Evolutionary conservation across 2,329 filamentous ascomycete species (phyloP).

Genomic region (Escovopsis sp.): DNA sequence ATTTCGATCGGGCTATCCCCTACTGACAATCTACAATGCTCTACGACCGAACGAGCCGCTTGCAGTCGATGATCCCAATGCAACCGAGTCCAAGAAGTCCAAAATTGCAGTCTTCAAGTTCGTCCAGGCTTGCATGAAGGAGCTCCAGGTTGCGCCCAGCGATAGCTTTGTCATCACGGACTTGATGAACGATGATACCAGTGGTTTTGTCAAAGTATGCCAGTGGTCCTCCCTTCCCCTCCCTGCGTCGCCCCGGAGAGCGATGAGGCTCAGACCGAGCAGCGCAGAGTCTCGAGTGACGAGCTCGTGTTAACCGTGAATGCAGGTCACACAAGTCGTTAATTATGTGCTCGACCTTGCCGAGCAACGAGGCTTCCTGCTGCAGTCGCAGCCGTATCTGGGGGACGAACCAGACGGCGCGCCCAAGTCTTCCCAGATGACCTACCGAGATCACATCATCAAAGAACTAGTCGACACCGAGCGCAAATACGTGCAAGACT

Average conservation of each 20-base stretch:
- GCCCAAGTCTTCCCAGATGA: slow-evolving; percentile 49
- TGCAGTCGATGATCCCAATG: slow-evolving; percentile 46
- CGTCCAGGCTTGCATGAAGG: slow-evolving; percentile 72
- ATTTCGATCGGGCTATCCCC: slow-evolving; percentile 66
- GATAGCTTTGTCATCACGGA: slow-evolving; percentile 90
- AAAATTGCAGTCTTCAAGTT: slow-evolving; percentile 90
- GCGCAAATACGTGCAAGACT: slow-evolving; percentile 92
- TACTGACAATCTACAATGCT: slow-evolving; percentile 81
- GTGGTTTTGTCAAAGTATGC: slow-evolving; percentile 83
- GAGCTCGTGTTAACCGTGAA: background rate
- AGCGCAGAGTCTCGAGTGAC: too few relatives aligned
- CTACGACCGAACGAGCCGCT: slow-evolving; percentile 57
- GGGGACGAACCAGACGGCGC: slow-evolving; percentile 34
- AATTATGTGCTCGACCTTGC: slow-evolving; percentile 83
- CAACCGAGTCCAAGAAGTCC: slow-evolving; percentile 57
- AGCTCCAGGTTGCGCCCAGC: slow-evolving; percentile 61
- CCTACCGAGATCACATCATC: slow-evolving; percentile 72
- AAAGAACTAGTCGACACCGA: slow-evolving; percentile 89
- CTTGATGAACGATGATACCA: slow-evolving; percentile 85
- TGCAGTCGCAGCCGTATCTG: slow-evolving; percentile 42
- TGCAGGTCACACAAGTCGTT: slow-evolving; percentile 67
- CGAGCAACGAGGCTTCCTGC: slow-evolving; percentile 60
- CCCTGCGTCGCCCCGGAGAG: background rate
- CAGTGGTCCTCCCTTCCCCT: background rate
- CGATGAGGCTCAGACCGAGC: background rate